A percentile compares a stretch with the other conserved stretches of the same genome.
These are phyloP conservation scores for Jaenimonas drosophilae DNA, from an alignment of 208 protist genomes.

Conservation along the genomic window DNA sequence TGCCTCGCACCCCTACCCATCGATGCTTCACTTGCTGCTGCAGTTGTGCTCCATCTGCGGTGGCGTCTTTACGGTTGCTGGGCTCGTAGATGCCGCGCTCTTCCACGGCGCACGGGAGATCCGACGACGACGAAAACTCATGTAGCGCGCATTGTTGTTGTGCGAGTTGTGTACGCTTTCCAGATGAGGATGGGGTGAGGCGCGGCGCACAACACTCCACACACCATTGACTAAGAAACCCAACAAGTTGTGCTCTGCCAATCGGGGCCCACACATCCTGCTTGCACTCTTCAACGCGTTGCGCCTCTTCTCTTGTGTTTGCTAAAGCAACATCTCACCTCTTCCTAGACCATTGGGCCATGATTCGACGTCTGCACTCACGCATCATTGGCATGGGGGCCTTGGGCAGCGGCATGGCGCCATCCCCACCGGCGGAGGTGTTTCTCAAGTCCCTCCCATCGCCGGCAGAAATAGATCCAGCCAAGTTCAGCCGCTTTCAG, in stretches of 20 bases:
- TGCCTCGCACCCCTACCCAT: constrained; percentile 41
- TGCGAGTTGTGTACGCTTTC: neutral
- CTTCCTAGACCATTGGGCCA: constrained; percentile 1
- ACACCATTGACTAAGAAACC: neutral
- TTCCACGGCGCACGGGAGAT: constrained; percentile 30
- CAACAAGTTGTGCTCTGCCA: neutral
- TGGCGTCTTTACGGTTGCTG: constrained; percentile 52
- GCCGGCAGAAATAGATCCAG: constrained; percentile 31
- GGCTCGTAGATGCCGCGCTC: constrained; percentile 40
- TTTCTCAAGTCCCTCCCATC: constrained; percentile 73
- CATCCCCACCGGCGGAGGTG: constrained; percentile 48
- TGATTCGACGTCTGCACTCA: constrained; percentile 62
- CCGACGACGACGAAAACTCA: constrained; percentile 26
- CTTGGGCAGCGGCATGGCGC: constrained; percentile 35
- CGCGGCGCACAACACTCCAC: too few species aligned
- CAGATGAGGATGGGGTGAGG: too few species aligned
- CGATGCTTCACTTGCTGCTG: constrained; percentile 45
- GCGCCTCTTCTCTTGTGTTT: neutral
- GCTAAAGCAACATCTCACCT: neutral
- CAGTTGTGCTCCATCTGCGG: constrained; percentile 60
- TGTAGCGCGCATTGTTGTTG: constrained; percentile 7
- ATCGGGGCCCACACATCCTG: too few species aligned
- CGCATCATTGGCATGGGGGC: constrained; percentile 64
- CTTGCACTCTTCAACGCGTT: too few species aligned
- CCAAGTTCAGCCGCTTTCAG: constrained; percentile 53